Conservation (phyloP, 495 filamentous ascomycete species). For the Chaetomium fimeti region DNA sequence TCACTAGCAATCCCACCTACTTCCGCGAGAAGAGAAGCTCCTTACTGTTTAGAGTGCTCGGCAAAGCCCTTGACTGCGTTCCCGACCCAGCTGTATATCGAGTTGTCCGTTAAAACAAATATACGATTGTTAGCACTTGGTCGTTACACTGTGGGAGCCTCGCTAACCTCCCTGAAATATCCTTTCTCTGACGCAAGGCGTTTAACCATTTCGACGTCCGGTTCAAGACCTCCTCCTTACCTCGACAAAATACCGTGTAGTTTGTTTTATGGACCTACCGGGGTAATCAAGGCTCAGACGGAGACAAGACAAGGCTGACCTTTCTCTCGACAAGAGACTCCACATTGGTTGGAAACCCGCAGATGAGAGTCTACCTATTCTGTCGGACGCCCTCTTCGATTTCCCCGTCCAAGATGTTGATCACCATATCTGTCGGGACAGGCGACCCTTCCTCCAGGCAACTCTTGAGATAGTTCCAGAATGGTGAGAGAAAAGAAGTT, state of each 20-base stretch:
- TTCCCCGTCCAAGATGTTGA: too few species aligned
- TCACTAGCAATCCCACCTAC: neutral
- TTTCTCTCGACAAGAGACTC: slow-evolving; percentile 5
- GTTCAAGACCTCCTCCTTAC: neutral
- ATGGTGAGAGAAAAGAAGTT: too few species aligned
- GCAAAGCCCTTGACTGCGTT: neutral
- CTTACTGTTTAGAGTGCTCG: neutral
- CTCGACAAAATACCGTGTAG: neutral
- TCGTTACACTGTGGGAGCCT: neutral
- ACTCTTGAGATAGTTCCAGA: too few species aligned
- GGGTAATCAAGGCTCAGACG: neutral
- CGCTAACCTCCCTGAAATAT: slow-evolving; percentile 1
- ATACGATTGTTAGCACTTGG: neutral
- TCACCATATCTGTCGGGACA: too few species aligned
- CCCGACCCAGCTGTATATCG: neutral
- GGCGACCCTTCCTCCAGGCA: too few species aligned
- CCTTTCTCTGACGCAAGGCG: slow-evolving; percentile 1
- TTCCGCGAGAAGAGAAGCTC: slow-evolving; percentile 3
- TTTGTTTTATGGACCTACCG: neutral
- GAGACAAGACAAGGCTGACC: neutral
- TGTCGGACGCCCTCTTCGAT: too few species aligned
- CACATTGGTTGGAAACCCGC: neutral
- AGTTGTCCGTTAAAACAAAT: neutral
- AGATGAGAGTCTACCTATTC: neutral
- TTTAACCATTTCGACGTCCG: slow-evolving; percentile 2